Evolutionary conservation across 2,329 filamentous ascomycete genomes (phyloP), one percentile per base, ranked within the genome.

Genomic region (Ascochyta koolunga): DNA sequence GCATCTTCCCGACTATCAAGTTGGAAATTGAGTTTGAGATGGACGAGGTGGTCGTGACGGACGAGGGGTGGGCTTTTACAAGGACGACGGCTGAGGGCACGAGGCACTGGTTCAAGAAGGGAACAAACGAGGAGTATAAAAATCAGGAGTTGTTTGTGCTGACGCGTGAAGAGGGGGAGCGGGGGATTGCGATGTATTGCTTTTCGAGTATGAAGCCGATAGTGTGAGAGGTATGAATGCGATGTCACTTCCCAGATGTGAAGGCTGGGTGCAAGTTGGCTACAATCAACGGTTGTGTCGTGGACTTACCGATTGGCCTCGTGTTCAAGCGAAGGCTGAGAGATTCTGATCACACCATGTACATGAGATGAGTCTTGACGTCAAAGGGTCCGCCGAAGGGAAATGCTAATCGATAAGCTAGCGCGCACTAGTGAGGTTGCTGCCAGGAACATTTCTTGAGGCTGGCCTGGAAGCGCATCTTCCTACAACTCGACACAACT

Each of bases 121-220:
- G 51, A 3, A 55, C 43, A n/a, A 31, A 55, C 21, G 54, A 57
- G 25, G 36, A 24, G 31, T 37, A 55, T 22, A 39, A 32, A 9
- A 60, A 53, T 32, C 44, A 58, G 29, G 50, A 50, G 41, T 33
- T 58, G 10, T 57, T 58, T 24, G 24, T 58, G 4, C 39, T 41
- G 7, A 31, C 29, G 22, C 49, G 48, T n/a, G 32, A 37, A 6
- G 45, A 25, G 8, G 27, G 50, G 13, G 33, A 41, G 38, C 55
- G 50, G 54, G 55, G 40, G 29, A 47, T 60, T 50, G 50, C 50
- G 11, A 41, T 47, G 32, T 55, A 55, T 45, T 48, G 40, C 5
- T 55, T 58, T 31, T 54, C 33, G 22, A 54, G 50, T 33, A 57
- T 58, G 48, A 53, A 58, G 31, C 48, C 48, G 6, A 10, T 50